Evolutionary conservation across 495 filamentous ascomycete genomes (phyloP), one percentile per base, ranked within the genome.

Genomic region (Penicillium simplicissimum): DNA sequence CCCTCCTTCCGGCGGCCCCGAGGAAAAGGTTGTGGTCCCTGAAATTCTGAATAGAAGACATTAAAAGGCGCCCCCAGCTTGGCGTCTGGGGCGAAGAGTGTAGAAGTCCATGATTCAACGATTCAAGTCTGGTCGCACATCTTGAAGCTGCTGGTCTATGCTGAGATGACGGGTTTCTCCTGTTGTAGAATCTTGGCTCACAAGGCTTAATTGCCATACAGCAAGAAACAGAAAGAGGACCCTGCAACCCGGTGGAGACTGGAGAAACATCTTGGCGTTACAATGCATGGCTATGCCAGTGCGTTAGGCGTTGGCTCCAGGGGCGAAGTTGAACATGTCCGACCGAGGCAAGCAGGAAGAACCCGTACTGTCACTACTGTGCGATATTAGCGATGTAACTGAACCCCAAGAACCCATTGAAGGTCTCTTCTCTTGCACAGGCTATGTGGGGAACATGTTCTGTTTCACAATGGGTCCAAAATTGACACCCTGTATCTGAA

Each of bases 191-290:
- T 34, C 51, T 53, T 53, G 31, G 51, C 51, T 53, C 28, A n/a
- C 31, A 53, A 53, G 49, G 48, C 51, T 53, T 53, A 36, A 9
- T 31, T 23, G 15, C n/a, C 31, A 34, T 53, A n/a, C 51, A n/a
- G 51, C 51, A n/a, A 36, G 19, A 52, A 35, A 8, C 10, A 35
- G n/a, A 53, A 8, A 31, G 11, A 34, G n/a, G 28, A 25, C 33
- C 51, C 51, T 53, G 51, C n/a, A 14, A n/a, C 5, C 9, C 3
- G 31, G 51, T 53, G 51, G 51, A 53, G 51, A 3, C 28, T 31
- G 28, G 28, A 36, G 51, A 49, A 31, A 23, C 13, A 25, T 31
- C 23, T 31, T 49, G 45, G 45, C 45, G 31, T 31, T 47, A 11
- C 4, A 3, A 47, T 25, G 21, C 43, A 47, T 21, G 42, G 4